These are phyloP conservation scores for Stephania japonica DNA, from an alignment of 164 flowering plant genomes.

Conservation along the genomic window DNA sequence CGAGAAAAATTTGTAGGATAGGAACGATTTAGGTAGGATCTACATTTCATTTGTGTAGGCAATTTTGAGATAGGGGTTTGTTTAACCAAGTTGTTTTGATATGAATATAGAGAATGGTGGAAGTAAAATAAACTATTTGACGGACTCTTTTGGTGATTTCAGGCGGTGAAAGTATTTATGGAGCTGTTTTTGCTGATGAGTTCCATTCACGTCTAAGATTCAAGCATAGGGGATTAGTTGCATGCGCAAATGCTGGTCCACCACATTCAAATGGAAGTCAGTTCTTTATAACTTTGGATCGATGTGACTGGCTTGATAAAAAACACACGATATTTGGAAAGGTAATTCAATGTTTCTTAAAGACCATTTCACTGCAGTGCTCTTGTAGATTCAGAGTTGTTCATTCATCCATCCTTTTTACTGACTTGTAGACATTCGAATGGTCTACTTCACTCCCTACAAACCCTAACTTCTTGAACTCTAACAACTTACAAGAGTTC, in stretches of 20 bases:
- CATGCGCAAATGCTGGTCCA: conserved; percentile 80
- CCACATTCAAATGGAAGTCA: conserved; percentile 93
- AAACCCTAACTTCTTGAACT: no score
- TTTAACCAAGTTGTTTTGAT: background rate
- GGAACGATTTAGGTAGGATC: background rate
- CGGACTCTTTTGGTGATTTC: conserved; percentile 11
- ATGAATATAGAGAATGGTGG: background rate
- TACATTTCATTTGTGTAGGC: background rate
- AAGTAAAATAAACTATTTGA: background rate
- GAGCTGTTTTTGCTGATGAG: conserved; percentile 66
- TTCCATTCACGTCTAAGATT: conserved; percentile 88
- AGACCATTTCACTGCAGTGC: background rate
- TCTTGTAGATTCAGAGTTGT: no score
- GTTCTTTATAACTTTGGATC: conserved; percentile 83
- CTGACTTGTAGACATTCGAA: no score
- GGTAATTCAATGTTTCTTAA: conserved; percentile 33
- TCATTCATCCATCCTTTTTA: no score
- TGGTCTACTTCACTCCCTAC: no score
- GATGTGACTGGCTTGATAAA: conserved; percentile 84
- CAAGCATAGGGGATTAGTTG: conserved; percentile 88
- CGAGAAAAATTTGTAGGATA: no score
- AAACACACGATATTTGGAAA: conserved; percentile 95
- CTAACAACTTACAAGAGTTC: no score
- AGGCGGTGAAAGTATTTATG: conserved; percentile 96
- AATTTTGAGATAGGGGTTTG: background rate